A percentile compares a stretch with the other conserved stretches of the same genome.
Evolutionary conservation across 2,329 filamentous ascomycete genomes (phyloP).

Genomic region (Juglanconis oblonga): DNA sequence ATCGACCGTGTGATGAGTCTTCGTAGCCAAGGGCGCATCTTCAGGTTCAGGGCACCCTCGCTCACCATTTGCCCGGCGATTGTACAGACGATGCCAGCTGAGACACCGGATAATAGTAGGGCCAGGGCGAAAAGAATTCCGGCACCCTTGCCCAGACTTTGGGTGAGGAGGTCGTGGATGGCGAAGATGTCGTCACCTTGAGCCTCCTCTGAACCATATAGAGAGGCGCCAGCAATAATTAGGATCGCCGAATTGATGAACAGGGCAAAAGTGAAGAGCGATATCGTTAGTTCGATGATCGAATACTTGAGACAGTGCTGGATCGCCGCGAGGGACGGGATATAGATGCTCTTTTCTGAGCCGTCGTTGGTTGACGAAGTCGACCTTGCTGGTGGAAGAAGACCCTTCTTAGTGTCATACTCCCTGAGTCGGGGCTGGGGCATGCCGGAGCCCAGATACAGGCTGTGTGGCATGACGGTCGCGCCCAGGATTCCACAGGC

Average conservation of each 20-base stretch:
- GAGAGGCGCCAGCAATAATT: constrained; percentile 74
- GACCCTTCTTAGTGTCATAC: constrained; percentile 58
- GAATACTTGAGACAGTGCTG: constrained; percentile 71
- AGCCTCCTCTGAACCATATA: constrained; percentile 62
- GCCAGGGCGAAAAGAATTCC: constrained; percentile 84
- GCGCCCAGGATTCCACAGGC: constrained; percentile 75
- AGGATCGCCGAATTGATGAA: constrained; percentile 83
- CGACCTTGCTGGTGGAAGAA: constrained; percentile 36
- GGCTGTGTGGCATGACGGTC: constrained; percentile 69
- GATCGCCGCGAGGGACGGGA: constrained; percentile 71
- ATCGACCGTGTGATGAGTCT: constrained; percentile 75
- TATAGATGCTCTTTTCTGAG: constrained; percentile 58
- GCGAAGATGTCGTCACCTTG: constrained; percentile 74
- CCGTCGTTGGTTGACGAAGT: constrained; percentile 29
- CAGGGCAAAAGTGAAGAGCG: constrained; percentile 77
- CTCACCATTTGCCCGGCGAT: constrained; percentile 88
- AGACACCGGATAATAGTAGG: constrained; percentile 74
- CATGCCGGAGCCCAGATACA: constrained; percentile 68
- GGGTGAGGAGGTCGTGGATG: constrained; percentile 71
- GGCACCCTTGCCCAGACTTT: constrained; percentile 68
- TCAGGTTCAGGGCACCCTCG: constrained; percentile 78
- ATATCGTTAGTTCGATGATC: constrained; percentile 65
- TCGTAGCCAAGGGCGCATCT: constrained; percentile 71
- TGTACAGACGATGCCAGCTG: constrained; percentile 83
- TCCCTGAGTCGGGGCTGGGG: constrained; percentile 64